Evolutionary conservation across 768 basidiomycete genomes (phyloP), one percentile per base, ranked within the genome.

Genomic region (Coprinopsis strossmayeri): DNA sequence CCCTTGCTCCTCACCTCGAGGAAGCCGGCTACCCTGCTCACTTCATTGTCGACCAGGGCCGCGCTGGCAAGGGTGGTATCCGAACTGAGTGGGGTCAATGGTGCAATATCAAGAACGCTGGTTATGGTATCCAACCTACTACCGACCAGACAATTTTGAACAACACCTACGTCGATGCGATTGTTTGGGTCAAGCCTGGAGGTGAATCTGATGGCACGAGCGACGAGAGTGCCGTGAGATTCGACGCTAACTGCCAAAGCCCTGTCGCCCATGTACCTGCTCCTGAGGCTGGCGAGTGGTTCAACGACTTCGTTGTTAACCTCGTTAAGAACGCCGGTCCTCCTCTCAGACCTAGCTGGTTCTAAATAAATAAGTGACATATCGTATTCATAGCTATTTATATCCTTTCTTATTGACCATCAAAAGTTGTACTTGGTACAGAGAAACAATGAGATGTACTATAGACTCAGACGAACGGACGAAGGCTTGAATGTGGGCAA

Each of bases 141-240:
- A 53, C 64, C 2, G 49, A 53, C 45, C 57, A 59, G 25, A 46
- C 39, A 1, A 30, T 54, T 5, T 44, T 57, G 17, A 57, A 59
- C 45, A 65, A 65, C 25, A 56, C 60, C 7, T 54, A 57, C 46
- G 61, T 69, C 38, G 70, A 72, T 53, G 61, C 68, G 24, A 61
- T 70, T 45, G 69, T 69, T 27, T 70, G 70, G 68, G 67, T 64
- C 13, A 70, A 70, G 61, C 69, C 69, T 30, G 68, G 66, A 54
- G 69, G 69, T 40, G 67, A 70, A 53, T 64, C 59, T 5, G 69
- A 70, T 38, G 70, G 69, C 18, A 70, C 70, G 4, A 64, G 61
- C 26, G 61, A 71, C 46, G 45, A 61, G 18, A 60, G 60, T 24
- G 59, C 69, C 3, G 55, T 53, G 2, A 57, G 67, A 13, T 69